A percentile compares a stretch with the other conserved stretches of the same genome.
These are phyloP conservation scores for Saccharum officinarum DNA, from an alignment of 176 grass and related monocot species.

Conservation along the genomic window DNA sequence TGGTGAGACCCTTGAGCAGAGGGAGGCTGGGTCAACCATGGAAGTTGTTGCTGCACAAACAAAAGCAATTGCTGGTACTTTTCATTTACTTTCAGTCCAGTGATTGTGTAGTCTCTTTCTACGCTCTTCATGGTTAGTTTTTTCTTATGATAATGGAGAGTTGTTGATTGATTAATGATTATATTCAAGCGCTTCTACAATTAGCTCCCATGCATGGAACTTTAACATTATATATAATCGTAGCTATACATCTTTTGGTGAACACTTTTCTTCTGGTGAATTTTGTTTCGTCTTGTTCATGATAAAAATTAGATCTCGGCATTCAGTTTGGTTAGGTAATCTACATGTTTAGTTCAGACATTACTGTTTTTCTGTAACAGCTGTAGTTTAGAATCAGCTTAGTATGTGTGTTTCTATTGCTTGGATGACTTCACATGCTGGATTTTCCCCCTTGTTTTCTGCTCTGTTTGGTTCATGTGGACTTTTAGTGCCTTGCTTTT, in stretches of 20 bases:
- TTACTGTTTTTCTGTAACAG: neutral
- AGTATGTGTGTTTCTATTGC: neutral
- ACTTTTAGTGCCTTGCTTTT: neutral
- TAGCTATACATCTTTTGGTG: neutral
- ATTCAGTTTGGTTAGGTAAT: neutral
- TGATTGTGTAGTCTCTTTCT: neutral
- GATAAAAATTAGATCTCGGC: neutral
- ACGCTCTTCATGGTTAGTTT: neutral
- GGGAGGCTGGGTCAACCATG: conserved; percentile 85
- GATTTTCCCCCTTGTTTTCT: neutral
- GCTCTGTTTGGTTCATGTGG: neutral
- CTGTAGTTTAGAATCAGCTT: neutral
- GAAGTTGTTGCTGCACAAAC: conserved; percentile 92
- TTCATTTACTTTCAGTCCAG: neutral
- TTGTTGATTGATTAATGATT: neutral
- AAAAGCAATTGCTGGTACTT: conserved; percentile 89
- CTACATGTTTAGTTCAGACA: neutral
- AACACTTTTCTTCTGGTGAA: neutral
- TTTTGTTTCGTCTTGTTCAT: neutral
- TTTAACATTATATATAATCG: neutral
- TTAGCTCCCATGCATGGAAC: neutral
- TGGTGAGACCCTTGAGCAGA: conserved; percentile 93
- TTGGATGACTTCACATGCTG: neutral
- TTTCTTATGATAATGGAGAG: neutral
- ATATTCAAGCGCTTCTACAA: neutral